These are phyloP conservation scores for Limnanthes douglasii DNA, from an alignment of 345 rosid species.

Conservation along the genomic window DNA sequence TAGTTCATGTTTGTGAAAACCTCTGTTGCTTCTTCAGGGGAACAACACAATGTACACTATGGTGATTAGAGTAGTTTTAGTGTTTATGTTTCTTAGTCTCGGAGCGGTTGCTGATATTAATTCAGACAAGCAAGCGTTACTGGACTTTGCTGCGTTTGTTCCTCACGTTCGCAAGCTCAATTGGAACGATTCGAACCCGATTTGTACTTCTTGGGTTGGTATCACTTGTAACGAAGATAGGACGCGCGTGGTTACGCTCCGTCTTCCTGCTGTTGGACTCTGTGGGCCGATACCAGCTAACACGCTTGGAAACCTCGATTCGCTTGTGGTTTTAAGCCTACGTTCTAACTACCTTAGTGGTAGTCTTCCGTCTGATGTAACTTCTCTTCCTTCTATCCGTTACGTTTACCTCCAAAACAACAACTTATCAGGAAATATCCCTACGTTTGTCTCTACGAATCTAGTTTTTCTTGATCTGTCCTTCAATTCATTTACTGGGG, in stretches of 20 bases:
- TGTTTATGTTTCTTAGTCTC: conserved; percentile 18
- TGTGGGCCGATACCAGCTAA: conserved; percentile 63
- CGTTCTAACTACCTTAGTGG: conserved; percentile 56
- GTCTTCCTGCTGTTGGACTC: conserved; percentile 72
- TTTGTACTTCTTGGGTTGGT: conserved; percentile 72
- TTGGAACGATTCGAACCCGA: conserved; percentile 38
- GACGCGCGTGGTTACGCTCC: conserved; percentile 49
- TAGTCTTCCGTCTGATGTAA: conserved; percentile 50
- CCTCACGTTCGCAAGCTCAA: conserved; percentile 72
- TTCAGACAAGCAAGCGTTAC: conserved; percentile 64
- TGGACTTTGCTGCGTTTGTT: conserved; percentile 46
- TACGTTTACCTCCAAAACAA: conserved; percentile 56
- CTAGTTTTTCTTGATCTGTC: conserved; percentile 64
- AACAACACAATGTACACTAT: conserved; percentile 10
- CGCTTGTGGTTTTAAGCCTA: conserved; percentile 59
- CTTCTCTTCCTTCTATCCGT: conserved; percentile 63
- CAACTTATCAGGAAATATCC: conserved; percentile 66
- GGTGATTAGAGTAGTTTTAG: conserved; percentile 11
- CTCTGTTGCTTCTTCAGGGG: conserved; percentile 11
- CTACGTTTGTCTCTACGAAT: conserved; percentile 31
- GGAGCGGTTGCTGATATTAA: conserved; percentile 28
- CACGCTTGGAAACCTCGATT: conserved; percentile 67
- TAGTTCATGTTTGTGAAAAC: too few relatives aligned
- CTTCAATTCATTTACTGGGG: conserved; percentile 50
- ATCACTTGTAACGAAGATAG: conserved; percentile 40